Evolutionary conservation across 2,329 filamentous ascomycete genomes (phyloP), one percentile per base, ranked within the genome.

Genomic region (Sporothrix euskadiensis): DNA sequence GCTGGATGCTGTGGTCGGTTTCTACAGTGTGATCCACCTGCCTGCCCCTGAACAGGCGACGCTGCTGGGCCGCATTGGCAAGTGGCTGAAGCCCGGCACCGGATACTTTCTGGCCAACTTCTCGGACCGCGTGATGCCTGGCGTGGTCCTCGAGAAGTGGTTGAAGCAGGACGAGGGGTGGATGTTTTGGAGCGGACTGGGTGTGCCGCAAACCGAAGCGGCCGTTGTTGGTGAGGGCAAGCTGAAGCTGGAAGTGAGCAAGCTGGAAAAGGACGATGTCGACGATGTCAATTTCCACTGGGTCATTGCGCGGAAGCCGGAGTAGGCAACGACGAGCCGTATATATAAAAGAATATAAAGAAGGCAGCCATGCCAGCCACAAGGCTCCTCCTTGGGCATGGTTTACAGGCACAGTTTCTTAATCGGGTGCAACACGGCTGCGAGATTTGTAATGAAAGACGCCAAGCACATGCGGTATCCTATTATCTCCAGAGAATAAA

Each of bases 21-120:
- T 89, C 76, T 89, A 88, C 78, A 87, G 84, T 47, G 78, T 89
- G 70, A 84, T 88, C 70, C 88, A 89, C 76, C 81, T 89, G 5
- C 86, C 87, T 1, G 82, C 83, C 6, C 79, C 79, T 1, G 86
- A 89, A 77, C 87, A 89, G 79, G 79, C 75, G 0, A 78, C 78
- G 30, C 81, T 89, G 73, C 76, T 89, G 30, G 52, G 71, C n/a
- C 81, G 83, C 52, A 82, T 88, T 26, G 76, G 74, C 0, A 59
- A 54, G 7, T 89, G 87, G 88, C 77, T 89, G 52, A 85, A 83
- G 75, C 84, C 84, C 0, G 86, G 85, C 0, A 66, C 63, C 5
- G 87, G 87, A 0, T 80, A 80, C 52, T 75, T 89, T 30, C 81
- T 89, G 35, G 82, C 81, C 8, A 88, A 85, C 76, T 85, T 88